phyloP scores from a whole-genome alignment of 768 basidiomycete genomes.

The Russula abietina region DNA sequence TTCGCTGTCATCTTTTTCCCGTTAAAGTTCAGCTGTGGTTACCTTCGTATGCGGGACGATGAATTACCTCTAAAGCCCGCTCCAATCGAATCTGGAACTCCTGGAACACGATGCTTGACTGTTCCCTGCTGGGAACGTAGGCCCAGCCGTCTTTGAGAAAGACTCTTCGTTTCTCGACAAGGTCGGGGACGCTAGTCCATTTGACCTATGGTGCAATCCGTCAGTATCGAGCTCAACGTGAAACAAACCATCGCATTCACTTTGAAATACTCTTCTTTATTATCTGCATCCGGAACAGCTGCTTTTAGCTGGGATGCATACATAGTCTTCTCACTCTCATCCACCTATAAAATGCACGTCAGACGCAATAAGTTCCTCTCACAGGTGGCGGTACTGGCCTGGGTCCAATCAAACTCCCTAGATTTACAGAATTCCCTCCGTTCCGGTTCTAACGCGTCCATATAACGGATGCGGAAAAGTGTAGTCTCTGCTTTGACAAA shows the following conservation, averaged over 20 bases:
- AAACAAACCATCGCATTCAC: slow-evolving; percentile 34
- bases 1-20: slow-evolving; percentile 67
- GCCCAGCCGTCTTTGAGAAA: slow-evolving; percentile 77
- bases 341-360: slow-evolving; percentile 41
- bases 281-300: slow-evolving; percentile 34
- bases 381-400: slow-evolving; percentile 37
- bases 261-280: slow-evolving; percentile 67
- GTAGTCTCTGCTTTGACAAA: slow-evolving; percentile 87
- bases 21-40: not conserved
- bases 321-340: slow-evolving; percentile 46
- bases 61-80: slow-evolving; percentile 64
- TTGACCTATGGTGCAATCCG: slow-evolving; percentile 53
- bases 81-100: slow-evolving; percentile 74
- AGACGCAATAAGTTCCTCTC: slow-evolving; percentile 3
- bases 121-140: slow-evolving; percentile 74
- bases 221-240: slow-evolving; percentile 3
- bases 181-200: slow-evolving; percentile 93
- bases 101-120: slow-evolving; percentile 80
- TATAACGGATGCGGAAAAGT: slow-evolving; percentile 79
- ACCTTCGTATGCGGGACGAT: not conserved
- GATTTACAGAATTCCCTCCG: slow-evolving; percentile 58
- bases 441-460: slow-evolving; percentile 53
- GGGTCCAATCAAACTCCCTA: slow-evolving; percentile 58
- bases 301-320: slow-evolving; percentile 45
- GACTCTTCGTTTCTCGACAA: slow-evolving; percentile 77